These are phyloP conservation scores for Eremomyces bilateralis DNA, from an alignment of 495 filamentous ascomycete genomes.

Conservation along the genomic window DNA sequence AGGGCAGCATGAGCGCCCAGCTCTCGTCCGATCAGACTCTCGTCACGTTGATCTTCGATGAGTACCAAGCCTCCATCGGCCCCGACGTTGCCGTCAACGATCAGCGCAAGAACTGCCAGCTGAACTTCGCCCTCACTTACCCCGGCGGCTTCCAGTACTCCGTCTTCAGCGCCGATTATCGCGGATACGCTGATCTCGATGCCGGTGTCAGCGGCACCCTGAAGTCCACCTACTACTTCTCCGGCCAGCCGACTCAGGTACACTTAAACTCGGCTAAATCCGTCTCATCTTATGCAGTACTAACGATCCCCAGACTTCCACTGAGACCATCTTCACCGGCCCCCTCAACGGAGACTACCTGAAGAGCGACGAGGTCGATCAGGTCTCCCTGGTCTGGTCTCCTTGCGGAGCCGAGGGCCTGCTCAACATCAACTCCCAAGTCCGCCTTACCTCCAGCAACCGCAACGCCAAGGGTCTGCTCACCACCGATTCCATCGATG, in stretches of 20 bases:
- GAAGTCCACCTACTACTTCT: conserved; percentile 31
- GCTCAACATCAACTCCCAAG: conserved; percentile 19
- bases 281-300: not conserved
- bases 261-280: not conserved
- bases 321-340: conserved; percentile 12
- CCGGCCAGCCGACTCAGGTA: conserved; percentile 19
- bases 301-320: conserved; percentile 7
- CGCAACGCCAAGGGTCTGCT: too few species aligned
- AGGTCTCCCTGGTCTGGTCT: conserved; percentile 15
- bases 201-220: conserved; percentile 23
- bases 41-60: conserved; percentile 8
- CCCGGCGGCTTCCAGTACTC: conserved; percentile 30
- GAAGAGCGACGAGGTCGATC: conserved; percentile 13
- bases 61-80: conserved; percentile 6
- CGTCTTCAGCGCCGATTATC: conserved; percentile 28
- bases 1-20: conserved; percentile 5
- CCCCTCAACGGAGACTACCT: conserved; percentile 13
- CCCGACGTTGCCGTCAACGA: conserved; percentile 1
- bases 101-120: conserved; percentile 26
- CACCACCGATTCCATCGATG: too few species aligned
- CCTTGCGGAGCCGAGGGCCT: conserved; percentile 16
- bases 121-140: conserved; percentile 28
- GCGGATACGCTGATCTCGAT: conserved; percentile 25
- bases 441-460: conserved; percentile 11
- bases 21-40: conserved; percentile 4